A percentile compares a stretch with the other conserved stretches of the same genome.
These are phyloP conservation scores for Abortiporus biennis DNA, from an alignment of 1,284 basidiomycete species.

Conservation along the genomic window DNA sequence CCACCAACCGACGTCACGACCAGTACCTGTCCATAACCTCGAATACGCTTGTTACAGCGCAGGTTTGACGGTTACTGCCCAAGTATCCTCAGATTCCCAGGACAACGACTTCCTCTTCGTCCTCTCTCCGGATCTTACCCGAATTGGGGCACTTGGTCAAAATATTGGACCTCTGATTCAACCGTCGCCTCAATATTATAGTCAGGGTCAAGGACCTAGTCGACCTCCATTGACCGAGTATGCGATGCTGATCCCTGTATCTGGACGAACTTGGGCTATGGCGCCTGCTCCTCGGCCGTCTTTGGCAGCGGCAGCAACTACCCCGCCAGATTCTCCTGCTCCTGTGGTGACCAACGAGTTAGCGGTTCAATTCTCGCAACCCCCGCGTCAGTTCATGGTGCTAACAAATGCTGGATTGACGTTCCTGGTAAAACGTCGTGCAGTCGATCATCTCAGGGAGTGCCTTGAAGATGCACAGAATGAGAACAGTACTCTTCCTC, in stretches of 20 bases:
- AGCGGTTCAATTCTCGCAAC: slow-evolving; percentile 70
- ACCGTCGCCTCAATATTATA: slow-evolving; percentile 26
- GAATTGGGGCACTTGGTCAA: slow-evolving; percentile 55
- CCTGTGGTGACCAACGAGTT: slow-evolving; percentile 70
- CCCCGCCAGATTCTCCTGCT: slow-evolving; percentile 38
- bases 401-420: slow-evolving; percentile 83
- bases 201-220: slow-evolving; percentile 35
- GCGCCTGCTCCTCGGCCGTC: slow-evolving; percentile 44
- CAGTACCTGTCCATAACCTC: slow-evolving; percentile 49
- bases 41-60: slow-evolving; percentile 58
- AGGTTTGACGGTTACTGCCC: slow-evolving; percentile 61
- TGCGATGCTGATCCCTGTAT: slow-evolving; percentile 69
- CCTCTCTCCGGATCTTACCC: slow-evolving; percentile 71
- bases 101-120: slow-evolving; percentile 74
- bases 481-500: slow-evolving; percentile 60
- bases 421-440: slow-evolving; percentile 78
- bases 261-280: slow-evolving; percentile 82
- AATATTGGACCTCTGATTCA: slow-evolving; percentile 36
- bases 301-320: slow-evolving; percentile 19
- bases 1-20: slow-evolving; percentile 38
- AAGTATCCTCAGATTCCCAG: slow-evolving; percentile 66
- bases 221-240: slow-evolving; percentile 70
- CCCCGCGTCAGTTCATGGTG: slow-evolving; percentile 77
- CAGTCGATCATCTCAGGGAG: slow-evolving; percentile 77
- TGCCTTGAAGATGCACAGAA: slow-evolving; percentile 68